Evolutionary conservation across 1,284 basidiomycete species (phyloP).

Genomic region (Xerocomus cyaneibrunnescens): DNA sequence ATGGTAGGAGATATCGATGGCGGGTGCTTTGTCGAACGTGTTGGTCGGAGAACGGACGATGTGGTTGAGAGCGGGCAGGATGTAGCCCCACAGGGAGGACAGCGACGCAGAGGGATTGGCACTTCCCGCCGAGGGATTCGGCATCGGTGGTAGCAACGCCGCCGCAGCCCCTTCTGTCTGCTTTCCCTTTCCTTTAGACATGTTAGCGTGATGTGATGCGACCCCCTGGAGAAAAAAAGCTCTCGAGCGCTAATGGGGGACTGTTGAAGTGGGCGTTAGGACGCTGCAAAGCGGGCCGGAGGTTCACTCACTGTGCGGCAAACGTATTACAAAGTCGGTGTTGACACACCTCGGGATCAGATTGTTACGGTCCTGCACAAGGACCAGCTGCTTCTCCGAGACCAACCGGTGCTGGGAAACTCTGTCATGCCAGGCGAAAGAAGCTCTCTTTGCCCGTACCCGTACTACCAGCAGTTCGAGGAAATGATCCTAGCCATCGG

Average conservation of each 20-base stretch:
- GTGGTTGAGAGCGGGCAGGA: conserved; percentile 71
- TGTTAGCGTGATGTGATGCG: not conserved
- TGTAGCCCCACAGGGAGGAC: conserved; percentile 67
- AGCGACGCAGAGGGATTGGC: conserved; percentile 72
- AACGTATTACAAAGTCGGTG: not conserved
- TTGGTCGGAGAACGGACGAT: conserved; percentile 68
- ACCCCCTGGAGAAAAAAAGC: not conserved
- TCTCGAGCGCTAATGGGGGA: conserved; percentile 5
- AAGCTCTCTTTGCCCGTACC: not conserved
- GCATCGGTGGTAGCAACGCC: conserved; percentile 40
- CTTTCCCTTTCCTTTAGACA: conserved; percentile 35
- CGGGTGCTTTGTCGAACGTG: conserved; percentile 55
- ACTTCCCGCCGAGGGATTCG: conserved; percentile 59
- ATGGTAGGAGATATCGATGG: conserved; percentile 69
- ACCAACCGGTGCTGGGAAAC: conserved; percentile 14
- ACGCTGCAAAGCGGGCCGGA: not conserved
- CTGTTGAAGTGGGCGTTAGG: conserved; percentile 6
- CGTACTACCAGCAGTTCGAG: no score
- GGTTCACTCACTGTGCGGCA: conserved; percentile 1
- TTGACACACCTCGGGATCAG: conserved; percentile 7
- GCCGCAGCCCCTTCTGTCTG: conserved; percentile 7
- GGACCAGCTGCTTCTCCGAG: conserved; percentile 8
- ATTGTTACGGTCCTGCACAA: conserved; percentile 5
- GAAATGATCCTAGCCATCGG: no score
- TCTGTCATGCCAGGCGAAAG: conserved; percentile 1